Percentiles rank a stretch among this genome's conserved stretches.
Conservation (phyloP, 1,139 yeast genomes). For the Zygoascus meyerae region DNA sequence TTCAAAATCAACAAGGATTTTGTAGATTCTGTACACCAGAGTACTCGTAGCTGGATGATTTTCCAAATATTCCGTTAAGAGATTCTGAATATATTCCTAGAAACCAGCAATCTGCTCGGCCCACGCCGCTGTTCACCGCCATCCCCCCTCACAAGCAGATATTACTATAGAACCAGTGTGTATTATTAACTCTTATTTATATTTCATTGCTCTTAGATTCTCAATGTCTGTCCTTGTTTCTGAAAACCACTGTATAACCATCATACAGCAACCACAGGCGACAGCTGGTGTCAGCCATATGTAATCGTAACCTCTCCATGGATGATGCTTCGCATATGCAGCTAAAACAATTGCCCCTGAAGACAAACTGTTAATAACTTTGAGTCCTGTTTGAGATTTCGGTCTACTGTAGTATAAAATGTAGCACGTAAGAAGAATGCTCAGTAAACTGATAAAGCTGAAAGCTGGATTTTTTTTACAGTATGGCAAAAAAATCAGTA, state of each 20-base stretch:
- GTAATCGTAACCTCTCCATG: constrained; percentile 29
- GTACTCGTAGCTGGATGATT: too few relatives aligned
- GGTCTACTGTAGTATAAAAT: constrained; percentile 18
- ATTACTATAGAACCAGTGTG: too few relatives aligned
- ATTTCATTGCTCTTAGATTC: constrained; percentile 22
- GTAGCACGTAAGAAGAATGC: constrained; percentile 25
- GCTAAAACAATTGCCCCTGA: constrained; percentile 22
- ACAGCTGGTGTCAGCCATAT: constrained; percentile 32
- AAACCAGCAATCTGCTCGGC: too few relatives aligned
- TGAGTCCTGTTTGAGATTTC: constrained; percentile 9
- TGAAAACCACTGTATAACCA: constrained; percentile 28
- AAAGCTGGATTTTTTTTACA: constrained; percentile 29
- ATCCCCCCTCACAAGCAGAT: too few relatives aligned
- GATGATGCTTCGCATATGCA: constrained; percentile 26
- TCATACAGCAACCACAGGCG: constrained; percentile 22
- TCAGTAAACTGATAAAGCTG: constrained; percentile 28
- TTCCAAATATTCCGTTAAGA: too few relatives aligned
- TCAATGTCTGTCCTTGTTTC: constrained; percentile 25
- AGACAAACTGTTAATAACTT: constrained; percentile 18
- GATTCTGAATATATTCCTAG: too few relatives aligned
- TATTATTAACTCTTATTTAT: constrained; percentile 12
- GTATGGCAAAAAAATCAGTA: constrained; percentile 28
- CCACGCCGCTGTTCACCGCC: too few relatives aligned
- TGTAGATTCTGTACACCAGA: too few relatives aligned
- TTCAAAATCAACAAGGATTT: too few relatives aligned